These are phyloP conservation scores for Backusella circina DNA, from an alignment of 192 early-diverging fungal genomes.

Conservation along the genomic window DNA sequence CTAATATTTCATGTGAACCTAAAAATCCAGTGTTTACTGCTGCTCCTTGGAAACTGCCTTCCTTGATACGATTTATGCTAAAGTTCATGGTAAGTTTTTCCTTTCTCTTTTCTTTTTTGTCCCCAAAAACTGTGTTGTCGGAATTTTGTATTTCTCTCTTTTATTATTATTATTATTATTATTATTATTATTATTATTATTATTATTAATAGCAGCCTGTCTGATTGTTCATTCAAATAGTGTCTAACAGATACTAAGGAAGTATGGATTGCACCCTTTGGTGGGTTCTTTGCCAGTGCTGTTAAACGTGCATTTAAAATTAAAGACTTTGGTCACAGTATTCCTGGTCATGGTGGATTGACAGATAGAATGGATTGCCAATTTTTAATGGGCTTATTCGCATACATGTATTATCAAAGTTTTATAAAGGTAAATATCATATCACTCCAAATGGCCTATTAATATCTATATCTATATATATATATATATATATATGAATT, in stretches of 20 bases:
- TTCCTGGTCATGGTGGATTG: constrained; percentile 96
- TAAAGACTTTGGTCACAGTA: constrained; percentile 96
- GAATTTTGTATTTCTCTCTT: background rate
- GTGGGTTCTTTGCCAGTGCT: constrained; percentile 96
- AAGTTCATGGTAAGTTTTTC: constrained; percentile 15
- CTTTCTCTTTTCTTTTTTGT: background rate
- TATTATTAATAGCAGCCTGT: background rate
- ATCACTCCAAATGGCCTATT: background rate
- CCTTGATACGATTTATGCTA: background rate
- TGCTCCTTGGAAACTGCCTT: constrained; percentile 27
- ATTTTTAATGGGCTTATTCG: constrained; percentile 94
- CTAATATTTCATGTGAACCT: constrained; percentile 48
- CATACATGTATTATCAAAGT: constrained; percentile 84
- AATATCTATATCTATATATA: too few relatives aligned
- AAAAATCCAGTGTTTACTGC: constrained; percentile 54
- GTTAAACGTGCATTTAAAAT: constrained; percentile 97
- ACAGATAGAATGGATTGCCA: constrained; percentile 99
- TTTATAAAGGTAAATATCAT: constrained; percentile 66
- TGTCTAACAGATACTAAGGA: constrained; percentile 36
- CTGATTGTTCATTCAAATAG: background rate
- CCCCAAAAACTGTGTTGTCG: background rate
- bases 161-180: too few relatives aligned
- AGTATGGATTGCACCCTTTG: constrained; percentile 88
- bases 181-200: too few relatives aligned
- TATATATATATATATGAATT: too few relatives aligned